Evolutionary conservation across 257 asterid genomes (phyloP).

Genomic region (Solanum boliviense): DNA sequence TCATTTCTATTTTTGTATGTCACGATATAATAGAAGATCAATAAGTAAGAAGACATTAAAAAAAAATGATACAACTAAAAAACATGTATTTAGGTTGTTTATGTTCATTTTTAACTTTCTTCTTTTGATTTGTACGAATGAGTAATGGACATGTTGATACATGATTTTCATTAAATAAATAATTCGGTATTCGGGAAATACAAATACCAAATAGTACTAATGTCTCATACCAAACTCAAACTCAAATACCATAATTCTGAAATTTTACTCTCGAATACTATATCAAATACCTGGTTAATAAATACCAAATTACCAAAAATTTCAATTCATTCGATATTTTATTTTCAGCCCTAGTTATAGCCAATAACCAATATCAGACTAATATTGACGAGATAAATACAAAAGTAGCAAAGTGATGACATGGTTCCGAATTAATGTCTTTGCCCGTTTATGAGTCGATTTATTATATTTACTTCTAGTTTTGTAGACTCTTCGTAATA

Average conservation of each 20-base stretch:
- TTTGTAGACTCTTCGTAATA: not conserved
- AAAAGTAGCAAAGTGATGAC: not conserved
- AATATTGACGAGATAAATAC: not conserved
- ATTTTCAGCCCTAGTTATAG: not conserved
- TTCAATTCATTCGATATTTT: too few relatives aligned
- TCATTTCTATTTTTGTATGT: not conserved
- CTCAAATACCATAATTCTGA: too few relatives aligned
- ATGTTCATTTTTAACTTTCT: not conserved
- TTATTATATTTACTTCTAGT: not conserved
- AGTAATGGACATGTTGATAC: too few relatives aligned
- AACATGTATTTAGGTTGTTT: too few relatives aligned
- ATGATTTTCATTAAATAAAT: too few relatives aligned
- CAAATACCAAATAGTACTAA: too few relatives aligned
- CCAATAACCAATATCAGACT: not conserved
- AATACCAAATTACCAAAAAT: too few relatives aligned
- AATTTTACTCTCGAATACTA: too few relatives aligned
- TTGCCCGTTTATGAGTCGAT: not conserved
- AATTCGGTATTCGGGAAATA: too few relatives aligned
- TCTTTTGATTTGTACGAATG: not conserved
- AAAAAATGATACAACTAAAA: not conserved
- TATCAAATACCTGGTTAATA: rapidly evolving
- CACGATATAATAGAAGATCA: not conserved
- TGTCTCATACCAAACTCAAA: too few relatives aligned
- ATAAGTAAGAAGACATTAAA: not conserved
- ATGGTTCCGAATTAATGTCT: not conserved